Conservation (phyloP, 345 rosid species). For the Rubroshorea leprosula region DNA sequence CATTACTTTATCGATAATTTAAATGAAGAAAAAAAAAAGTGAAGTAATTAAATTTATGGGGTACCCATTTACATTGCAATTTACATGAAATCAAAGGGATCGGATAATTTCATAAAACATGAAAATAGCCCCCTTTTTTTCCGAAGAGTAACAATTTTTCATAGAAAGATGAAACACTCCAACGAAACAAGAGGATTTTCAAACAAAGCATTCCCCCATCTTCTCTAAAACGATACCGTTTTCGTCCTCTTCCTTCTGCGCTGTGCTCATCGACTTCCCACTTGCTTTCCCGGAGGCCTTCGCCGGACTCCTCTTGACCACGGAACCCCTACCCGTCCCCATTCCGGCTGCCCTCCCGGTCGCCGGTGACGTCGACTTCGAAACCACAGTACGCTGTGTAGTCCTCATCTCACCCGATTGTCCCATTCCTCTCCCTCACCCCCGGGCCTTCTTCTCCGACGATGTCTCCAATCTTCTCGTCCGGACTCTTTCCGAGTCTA, state of each 20-base stretch:
- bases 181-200: conserved; percentile 64
- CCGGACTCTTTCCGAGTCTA: conserved; percentile 20
- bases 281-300: conserved; percentile 27
- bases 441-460: conserved; percentile 24
- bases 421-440: conserved; percentile 23
- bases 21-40: too few relatives aligned
- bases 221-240: conserved; percentile 24
- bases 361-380: conserved; percentile 37
- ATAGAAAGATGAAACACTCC: conserved; percentile 80
- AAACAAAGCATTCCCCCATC: conserved; percentile 44
- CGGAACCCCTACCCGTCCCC: conserved; percentile 16
- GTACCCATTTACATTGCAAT: background rate
- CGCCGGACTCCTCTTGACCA: conserved; percentile 29
- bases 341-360: conserved; percentile 23
- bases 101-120: background rate
- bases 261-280: conserved; percentile 12
- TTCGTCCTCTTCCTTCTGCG: background rate
- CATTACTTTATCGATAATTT: too few relatives aligned
- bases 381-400: conserved; percentile 28
- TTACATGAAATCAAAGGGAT: too few relatives aligned
- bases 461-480: conserved; percentile 11
- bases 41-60: too few relatives aligned
- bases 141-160: too few relatives aligned
- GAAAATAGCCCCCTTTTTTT: background rate
- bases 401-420: conserved; percentile 20